phyloP scores from a whole-genome alignment of 306 rosid species.

The Senna tora region DNA sequence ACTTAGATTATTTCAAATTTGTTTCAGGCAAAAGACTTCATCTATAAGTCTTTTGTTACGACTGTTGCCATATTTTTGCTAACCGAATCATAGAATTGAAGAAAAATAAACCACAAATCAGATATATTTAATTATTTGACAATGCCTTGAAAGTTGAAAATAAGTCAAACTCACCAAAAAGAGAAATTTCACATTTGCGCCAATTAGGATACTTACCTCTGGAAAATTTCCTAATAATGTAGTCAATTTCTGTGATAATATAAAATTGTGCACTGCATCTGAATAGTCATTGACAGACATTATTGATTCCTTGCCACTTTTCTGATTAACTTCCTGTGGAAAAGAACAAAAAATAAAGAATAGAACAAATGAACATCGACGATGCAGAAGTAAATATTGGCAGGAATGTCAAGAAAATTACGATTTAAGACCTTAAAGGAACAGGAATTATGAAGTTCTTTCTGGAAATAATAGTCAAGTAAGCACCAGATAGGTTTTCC shows the following conservation, averaged over 20 bases:
- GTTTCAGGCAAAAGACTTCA: not conserved
- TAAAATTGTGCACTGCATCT: constrained; percentile 86
- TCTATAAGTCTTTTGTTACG: not conserved
- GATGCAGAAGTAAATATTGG: constrained; percentile 19
- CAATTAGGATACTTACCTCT: constrained; percentile 59
- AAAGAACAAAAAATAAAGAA: constrained; percentile 22
- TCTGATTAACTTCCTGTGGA: constrained; percentile 57
- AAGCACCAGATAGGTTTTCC: constrained; percentile 99
- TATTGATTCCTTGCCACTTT: constrained; percentile 64
- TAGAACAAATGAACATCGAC: constrained; percentile 22
- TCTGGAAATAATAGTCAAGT: constrained; percentile 86
- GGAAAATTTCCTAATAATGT: constrained; percentile 86
- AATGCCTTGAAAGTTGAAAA: not conserved
- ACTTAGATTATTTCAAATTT: not conserved
- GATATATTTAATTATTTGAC: not conserved
- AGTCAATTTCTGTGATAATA: constrained; percentile 78
- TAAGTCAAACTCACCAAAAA: constrained; percentile 21
- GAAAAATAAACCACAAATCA: not conserved
- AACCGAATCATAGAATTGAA: not conserved
- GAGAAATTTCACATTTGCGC: constrained; percentile 1
- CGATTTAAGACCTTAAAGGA: constrained; percentile 68
- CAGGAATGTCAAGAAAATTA: constrained; percentile 36
- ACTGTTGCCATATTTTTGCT: not conserved
- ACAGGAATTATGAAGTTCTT: constrained; percentile 68
- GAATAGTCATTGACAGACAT: constrained; percentile 65